Evolutionary conservation across 306 rosid species (phyloP), one percentile per base, ranked within the genome.

Genomic region (Fragaria ananassa): DNA sequence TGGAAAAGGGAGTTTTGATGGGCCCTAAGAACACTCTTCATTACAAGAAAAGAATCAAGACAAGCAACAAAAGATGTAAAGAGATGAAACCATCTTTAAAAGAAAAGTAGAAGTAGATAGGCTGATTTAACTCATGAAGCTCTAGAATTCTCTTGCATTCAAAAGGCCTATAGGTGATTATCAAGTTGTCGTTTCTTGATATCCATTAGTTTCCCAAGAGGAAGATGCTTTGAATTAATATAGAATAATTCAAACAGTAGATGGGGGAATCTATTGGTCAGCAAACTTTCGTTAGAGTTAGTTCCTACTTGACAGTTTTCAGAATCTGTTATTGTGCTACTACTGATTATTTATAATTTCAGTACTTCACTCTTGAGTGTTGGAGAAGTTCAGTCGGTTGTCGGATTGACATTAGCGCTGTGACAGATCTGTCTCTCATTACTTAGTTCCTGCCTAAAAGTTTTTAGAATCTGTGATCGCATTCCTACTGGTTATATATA

Each of bases 151-250:
- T 17, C 35, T 51, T 51, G 19, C 27, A 37, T 51, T 34, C 19
- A 31, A 34, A 34, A 51, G n/a, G 63, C n/a, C 31, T 54, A 13
- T 6, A 6, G 64, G 1, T 37, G 67, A 37, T 12, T 14, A 21
- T 21, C 8, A 35, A 37, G 37, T 37, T 23, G 18, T 10, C 66
- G 14, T 72, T 46, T 41, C 17, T 34, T 4, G 18, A 21, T 8
- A 57, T 56, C 25, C 66, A 39, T 56, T 56, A 39, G 5, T 41
- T 62, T 56, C 12, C 44, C 76, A 56, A 56, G 56, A 35, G 75
- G 47, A 71, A 56, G 67, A 21, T 56, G 63, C 25, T 53, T 17
- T 10, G n/a, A 49, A 39, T 14, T 41, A 39, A 23, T 25, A 39
- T 56, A 3, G 53, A 46, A 2, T 21, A 37, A 54, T 12, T 23